Conservation (phyloP, 1,284 basidiomycete species). For the Stereum hirsutum region DNA sequence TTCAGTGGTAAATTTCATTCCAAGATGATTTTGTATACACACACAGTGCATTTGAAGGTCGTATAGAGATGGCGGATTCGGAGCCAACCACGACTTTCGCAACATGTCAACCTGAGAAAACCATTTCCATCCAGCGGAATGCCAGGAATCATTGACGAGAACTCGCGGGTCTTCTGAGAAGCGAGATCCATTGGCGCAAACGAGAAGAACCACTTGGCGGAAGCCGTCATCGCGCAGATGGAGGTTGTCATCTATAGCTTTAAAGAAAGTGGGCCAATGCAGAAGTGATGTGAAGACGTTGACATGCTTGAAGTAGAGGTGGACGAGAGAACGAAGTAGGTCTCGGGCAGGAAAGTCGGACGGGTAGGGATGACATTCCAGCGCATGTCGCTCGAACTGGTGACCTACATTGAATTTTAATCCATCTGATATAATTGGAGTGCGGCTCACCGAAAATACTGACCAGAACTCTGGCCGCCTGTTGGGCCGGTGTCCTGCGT, state of each 20-base stretch:
- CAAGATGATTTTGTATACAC: conserved; percentile 7
- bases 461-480: conserved; percentile 22
- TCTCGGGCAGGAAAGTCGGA: conserved; percentile 64
- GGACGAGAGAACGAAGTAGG: conserved; percentile 51
- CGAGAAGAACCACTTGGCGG: conserved; percentile 58
- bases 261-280: conserved; percentile 69
- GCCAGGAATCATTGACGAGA: conserved; percentile 35
- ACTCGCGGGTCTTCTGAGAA: conserved; percentile 64
- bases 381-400: too few relatives aligned
- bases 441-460: too few relatives aligned
- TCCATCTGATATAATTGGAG: too few relatives aligned
- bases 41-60: conserved; percentile 58
- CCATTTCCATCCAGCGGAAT: conserved; percentile 71
- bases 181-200: conserved; percentile 69
- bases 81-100: conserved; percentile 47
- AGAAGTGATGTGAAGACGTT: conserved; percentile 67
- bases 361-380: too few relatives aligned
- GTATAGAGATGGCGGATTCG: conserved; percentile 49
- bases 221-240: conserved; percentile 56
- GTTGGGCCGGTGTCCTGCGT: conserved; percentile 6
- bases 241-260: conserved; percentile 43
- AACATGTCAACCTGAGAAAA: conserved; percentile 55
- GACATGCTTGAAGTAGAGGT: conserved; percentile 57
- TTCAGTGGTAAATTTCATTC: neutral
- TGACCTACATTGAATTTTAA: too few relatives aligned